Base-by-base conservation (phyloP, 192 early-diverging fungal genomes). In the Neocallimastix lanati region DNA sequence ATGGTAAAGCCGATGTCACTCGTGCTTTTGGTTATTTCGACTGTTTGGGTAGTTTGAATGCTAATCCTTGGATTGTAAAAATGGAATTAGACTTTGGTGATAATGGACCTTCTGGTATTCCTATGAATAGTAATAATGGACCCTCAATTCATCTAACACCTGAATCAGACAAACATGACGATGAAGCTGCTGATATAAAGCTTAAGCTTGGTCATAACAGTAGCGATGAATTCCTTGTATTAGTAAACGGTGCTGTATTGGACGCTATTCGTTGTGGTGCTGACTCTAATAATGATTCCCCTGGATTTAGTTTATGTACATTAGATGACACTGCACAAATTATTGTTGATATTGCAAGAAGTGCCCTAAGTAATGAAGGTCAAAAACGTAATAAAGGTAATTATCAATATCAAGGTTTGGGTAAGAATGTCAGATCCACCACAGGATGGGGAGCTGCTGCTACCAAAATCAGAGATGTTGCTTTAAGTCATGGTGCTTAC, bases 11-110 rank as follows among this genome's bases (percentile, higher is more conserved):
- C 18, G 87, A 92, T 27, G 88, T 95, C 7, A 93, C 93, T 4
- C 86, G 94, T 28, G 91, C 89, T 4, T 95, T 96, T 86, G 95
- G 95, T 0, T 94, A 95, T 84, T 96, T 93, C 79, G 89, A 92
- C 80, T 82, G 94, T 76, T 86, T 93, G 12, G 93, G 94, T 12
- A 85, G 90, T 28, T 91, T 96, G 77, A 96, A 95, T 81, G 91
- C 94, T 14, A 93, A 94, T 77, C 94, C 95, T 14, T 93, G 84
- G 35, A 93, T 95, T 78, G 87, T 88, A 76, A 85, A 86, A 12
- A 87, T 94, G 21, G 87, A 91, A 28, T 83, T 96, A 79, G 87
- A 93, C 0, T 91, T 95, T 80, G 91, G 91, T 38, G 94, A 94
- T 79, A 93, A 95, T 67, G 25, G 40, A n/a, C n/a, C n/a, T 21